Evolutionary conservation across 1,284 basidiomycete genomes (phyloP).

Genomic region (Ganoderma leucocontextum): DNA sequence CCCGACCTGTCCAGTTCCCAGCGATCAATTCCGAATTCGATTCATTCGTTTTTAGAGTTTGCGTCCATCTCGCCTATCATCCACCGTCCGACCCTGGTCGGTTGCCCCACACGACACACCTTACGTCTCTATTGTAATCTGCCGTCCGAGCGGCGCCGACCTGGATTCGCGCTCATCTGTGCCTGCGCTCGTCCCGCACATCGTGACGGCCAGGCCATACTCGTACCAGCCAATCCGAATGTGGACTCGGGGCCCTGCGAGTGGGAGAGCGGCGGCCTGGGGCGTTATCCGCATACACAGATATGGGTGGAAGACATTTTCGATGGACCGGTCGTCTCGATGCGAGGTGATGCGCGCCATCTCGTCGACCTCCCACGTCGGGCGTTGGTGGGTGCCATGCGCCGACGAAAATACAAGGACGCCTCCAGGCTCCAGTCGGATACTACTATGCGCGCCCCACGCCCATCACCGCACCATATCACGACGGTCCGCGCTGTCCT

Average conservation of each 20-base stretch:
- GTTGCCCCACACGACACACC: not conserved
- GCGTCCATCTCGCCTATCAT: not conserved
- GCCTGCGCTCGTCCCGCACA: slow-evolving; percentile 2
- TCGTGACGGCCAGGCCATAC: not conserved
- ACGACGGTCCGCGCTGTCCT: not conserved
- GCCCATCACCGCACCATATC: not conserved
- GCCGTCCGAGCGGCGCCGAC: not conserved
- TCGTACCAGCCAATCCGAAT: not conserved
- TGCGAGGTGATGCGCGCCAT: not conserved
- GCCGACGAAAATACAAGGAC: not conserved
- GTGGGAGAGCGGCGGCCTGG: not conserved
- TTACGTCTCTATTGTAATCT: not conserved
- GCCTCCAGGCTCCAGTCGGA: too few species aligned
- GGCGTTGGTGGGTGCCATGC: not conserved
- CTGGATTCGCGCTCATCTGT: not conserved
- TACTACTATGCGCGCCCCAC: too few species aligned
- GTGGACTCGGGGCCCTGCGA: not conserved
- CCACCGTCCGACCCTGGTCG: not conserved
- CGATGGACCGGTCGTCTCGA: not conserved
- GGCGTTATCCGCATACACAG: not conserved
- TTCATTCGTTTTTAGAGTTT: not conserved
- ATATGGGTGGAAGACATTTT: not conserved
- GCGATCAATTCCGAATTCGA: slow-evolving; percentile 2
- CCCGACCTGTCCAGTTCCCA: not conserved
- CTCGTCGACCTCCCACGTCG: not conserved